These are phyloP conservation scores for Aphanomyces euteiches DNA, from an alignment of 352 stramenopile genomes.

Conservation along the genomic window DNA sequence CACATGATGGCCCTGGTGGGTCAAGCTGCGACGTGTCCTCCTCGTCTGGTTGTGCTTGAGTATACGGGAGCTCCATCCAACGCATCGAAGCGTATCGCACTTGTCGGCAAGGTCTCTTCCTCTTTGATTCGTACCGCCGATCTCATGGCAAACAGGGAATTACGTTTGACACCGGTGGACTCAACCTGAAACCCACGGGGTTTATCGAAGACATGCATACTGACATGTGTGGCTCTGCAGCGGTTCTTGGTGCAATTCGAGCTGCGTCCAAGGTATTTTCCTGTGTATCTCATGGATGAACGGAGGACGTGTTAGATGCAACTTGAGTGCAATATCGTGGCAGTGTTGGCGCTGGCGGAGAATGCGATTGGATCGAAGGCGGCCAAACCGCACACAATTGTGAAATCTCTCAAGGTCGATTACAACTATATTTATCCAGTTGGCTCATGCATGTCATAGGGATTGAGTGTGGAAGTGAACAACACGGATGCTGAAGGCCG, in stretches of 20 bases:
- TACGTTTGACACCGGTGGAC: conserved; percentile 93
- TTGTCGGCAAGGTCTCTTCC: conserved; percentile 84
- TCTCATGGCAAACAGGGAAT: conserved; percentile 45
- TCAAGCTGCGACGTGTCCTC: conserved; percentile 61
- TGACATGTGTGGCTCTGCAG: conserved; percentile 88
- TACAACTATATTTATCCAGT: not conserved
- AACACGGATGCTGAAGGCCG: conserved; percentile 92
- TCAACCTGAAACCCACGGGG: conserved; percentile 92
- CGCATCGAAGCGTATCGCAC: conserved; percentile 55
- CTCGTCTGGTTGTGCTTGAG: conserved; percentile 80
- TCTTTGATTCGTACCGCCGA: not conserved
- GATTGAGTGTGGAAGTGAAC: conserved; percentile 88
- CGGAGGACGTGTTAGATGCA: conserved; percentile 35
- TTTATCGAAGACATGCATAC: conserved; percentile 91
- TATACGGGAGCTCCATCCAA: conserved; percentile 67
- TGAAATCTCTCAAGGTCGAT: conserved; percentile 78
- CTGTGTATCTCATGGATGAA: too few relatives aligned
- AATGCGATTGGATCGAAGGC: conserved; percentile 85
- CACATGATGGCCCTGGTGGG: conserved; percentile 84
- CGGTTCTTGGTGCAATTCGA: conserved; percentile 76
- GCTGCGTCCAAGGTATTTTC: conserved; percentile 43
- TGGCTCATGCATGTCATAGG: conserved; percentile 33
- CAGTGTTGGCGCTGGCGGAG: conserved; percentile 69
- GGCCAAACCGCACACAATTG: conserved; percentile 82
- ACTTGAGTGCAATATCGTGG: conserved; percentile 80